Evolutionary conservation across 345 rosid species (phyloP).

Genomic region (Conringia planisiliqua): DNA sequence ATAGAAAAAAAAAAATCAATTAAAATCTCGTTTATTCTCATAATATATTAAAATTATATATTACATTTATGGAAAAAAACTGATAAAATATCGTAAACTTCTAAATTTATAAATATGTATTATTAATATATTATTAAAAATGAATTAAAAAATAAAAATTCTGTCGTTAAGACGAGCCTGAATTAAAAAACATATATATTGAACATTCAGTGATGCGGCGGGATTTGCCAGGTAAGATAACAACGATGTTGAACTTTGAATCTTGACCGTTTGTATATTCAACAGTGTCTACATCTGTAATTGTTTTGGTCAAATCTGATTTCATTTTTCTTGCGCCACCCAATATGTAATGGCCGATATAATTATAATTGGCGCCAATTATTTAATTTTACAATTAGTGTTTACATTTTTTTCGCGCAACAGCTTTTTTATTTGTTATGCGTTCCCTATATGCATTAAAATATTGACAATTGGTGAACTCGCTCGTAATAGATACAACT

Average conservation of each 20-base stretch:
- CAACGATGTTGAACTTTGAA: not conserved
- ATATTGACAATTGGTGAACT: not conserved
- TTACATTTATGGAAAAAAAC: no score
- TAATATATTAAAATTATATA: no score
- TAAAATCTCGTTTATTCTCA: no score
- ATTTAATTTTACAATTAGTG: not conserved
- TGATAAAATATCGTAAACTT: no score
- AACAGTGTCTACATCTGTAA: not conserved
- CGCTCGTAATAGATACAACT: not conserved
- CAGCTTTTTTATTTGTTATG: not conserved
- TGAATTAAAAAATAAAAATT: no score
- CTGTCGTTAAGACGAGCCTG: no score
- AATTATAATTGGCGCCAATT: not conserved
- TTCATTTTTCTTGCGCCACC: not conserved
- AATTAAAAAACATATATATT: not conserved
- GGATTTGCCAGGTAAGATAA: not conserved
- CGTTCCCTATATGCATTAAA: not conserved
- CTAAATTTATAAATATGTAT: no score
- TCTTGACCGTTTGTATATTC: slow-evolving; percentile 1
- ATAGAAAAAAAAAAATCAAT: no score
- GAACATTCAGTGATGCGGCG: not conserved
- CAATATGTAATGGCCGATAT: not conserved
- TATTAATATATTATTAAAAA: no score
- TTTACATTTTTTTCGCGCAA: not conserved
- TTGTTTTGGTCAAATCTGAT: not conserved